Percentiles rank a stretch among this genome's conserved stretches.
phyloP scores from a whole-genome alignment of 2,329 filamentous ascomycete genomes.

The Penicillium frequentans region DNA sequence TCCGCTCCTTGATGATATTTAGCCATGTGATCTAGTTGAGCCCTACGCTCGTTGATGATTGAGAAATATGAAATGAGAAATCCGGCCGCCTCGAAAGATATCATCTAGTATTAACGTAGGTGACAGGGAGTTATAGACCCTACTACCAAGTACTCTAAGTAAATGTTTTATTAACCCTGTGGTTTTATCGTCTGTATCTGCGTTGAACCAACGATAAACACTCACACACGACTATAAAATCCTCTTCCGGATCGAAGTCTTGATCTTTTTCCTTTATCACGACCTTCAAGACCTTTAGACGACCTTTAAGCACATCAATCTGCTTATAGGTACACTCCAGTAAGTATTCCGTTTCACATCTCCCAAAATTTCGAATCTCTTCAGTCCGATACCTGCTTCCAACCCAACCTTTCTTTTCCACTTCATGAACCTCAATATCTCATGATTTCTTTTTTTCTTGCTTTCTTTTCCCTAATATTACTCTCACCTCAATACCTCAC shows the following conservation, averaged over 20 bases:
- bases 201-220: not conserved
- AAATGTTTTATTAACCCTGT: not conserved
- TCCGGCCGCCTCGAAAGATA: constrained; percentile 43
- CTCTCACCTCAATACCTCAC: not conserved
- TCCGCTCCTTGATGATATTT: constrained; percentile 2
- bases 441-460: not conserved
- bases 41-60: constrained; percentile 31
- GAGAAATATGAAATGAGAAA: constrained; percentile 43
- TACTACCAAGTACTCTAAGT: too few relatives aligned
- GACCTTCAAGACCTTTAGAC: not conserved
- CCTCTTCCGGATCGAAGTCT: not conserved
- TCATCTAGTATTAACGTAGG: not conserved
- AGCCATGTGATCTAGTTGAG: constrained; percentile 8
- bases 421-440: not conserved
- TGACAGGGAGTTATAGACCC: not conserved
- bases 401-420: not conserved
- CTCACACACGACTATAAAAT: not conserved
- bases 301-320: not conserved
- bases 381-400: not conserved
- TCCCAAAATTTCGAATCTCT: not conserved
- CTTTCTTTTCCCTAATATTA: not conserved
- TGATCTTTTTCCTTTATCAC: not conserved
- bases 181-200: not conserved
- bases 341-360: not conserved
- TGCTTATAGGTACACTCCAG: not conserved